Base-by-base conservation (phyloP, 345 rosid species). In the Clausena lansium region DNA sequence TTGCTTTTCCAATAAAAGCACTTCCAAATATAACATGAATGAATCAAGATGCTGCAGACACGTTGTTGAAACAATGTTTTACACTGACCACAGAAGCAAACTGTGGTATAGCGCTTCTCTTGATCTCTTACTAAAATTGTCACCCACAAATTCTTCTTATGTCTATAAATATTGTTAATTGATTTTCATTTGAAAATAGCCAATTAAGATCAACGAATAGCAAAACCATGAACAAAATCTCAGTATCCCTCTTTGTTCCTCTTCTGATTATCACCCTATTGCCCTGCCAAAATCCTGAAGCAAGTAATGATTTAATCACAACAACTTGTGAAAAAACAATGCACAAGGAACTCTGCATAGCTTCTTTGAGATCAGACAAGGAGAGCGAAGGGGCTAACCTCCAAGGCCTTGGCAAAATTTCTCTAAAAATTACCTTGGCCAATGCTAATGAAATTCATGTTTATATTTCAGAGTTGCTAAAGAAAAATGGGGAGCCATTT, bases 321-420 rank as follows among this genome's bases (percentile, higher is more conserved):
- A 36, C 55, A 63, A 33, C 72, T 7, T 70, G 84, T 50, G 73
- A 64, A 2, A 41, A 41, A 15, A 78, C 79, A 32, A 55, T 24
- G 32, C 55, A 62, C 79, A 74, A 65, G 76, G 71, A 70, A 9
- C 32, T 78, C 4, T 82, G 84, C 64, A 78, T 1, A 7, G 24
- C 76, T 5, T 47, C 71, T n/a, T 57, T 82, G 15, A 32, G n/a
- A 32, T 30, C 81, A 33, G n/a, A 58, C 33, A 66, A 67, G 5
- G 70, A 19, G 1, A 61, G 55, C 59, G 13, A 33, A 3, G 15
- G 50, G 1, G 10, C 41, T 24, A 69, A 82, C 32, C 63, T 81
- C 19, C 70, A 52, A 20, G 72, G 64, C 9, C 76, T 82, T 9
- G 73, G 79, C 9, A 69, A 55, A 52, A 28, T 30, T 45, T 71